phyloP scores from a whole-genome alignment of 2,329 filamentous ascomycete genomes.

The Byssothecium circinans region DNA sequence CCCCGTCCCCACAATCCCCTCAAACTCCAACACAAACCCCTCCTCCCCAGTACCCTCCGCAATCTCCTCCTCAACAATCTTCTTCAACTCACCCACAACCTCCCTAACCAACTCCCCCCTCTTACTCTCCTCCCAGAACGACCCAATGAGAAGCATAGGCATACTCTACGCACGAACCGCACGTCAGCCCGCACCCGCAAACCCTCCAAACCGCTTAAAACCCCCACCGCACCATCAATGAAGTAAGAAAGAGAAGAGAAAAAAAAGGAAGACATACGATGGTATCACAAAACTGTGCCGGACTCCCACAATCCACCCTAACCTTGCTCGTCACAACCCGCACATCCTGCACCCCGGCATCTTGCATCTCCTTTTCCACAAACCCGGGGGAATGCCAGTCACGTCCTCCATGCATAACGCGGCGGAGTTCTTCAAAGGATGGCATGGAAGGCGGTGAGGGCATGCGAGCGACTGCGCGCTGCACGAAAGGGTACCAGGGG shows the following conservation, averaged over 20 bases:
- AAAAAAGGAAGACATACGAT: slow-evolving; percentile 15
- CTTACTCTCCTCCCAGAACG: slow-evolving; percentile 19
- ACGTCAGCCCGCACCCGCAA: too few species aligned
- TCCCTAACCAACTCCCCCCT: slow-evolving; percentile 12
- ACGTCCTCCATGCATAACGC: slow-evolving; percentile 7
- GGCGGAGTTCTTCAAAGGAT: slow-evolving; percentile 7
- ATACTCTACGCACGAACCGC: slow-evolving; percentile 1
- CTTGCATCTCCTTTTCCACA: slow-evolving; percentile 2
- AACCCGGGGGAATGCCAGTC: slow-evolving; percentile 15
- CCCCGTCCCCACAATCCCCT: slow-evolving; percentile 19
- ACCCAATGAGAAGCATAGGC: slow-evolving; percentile 17
- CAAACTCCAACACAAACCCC: slow-evolving; percentile 1
- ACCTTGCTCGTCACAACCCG: slow-evolving; percentile 9
- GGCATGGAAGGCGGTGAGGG: slow-evolving; percentile 9
- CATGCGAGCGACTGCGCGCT: slow-evolving; percentile 10
- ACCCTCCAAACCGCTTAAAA: background rate
- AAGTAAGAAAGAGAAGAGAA: too few species aligned
- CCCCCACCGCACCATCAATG: background rate
- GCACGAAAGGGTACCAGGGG: slow-evolving; percentile 16
- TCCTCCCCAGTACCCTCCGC: slow-evolving; percentile 15
- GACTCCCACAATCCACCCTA: slow-evolving; percentile 1
- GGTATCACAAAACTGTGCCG: slow-evolving; percentile 15
- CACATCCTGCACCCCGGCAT: slow-evolving; percentile 21
- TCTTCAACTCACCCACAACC: slow-evolving; percentile 13
- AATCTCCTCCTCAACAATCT: slow-evolving; percentile 10